Evolutionary conservation across 2,329 filamentous ascomycete genomes (phyloP).

Genomic region (Aspergillus ruber): DNA sequence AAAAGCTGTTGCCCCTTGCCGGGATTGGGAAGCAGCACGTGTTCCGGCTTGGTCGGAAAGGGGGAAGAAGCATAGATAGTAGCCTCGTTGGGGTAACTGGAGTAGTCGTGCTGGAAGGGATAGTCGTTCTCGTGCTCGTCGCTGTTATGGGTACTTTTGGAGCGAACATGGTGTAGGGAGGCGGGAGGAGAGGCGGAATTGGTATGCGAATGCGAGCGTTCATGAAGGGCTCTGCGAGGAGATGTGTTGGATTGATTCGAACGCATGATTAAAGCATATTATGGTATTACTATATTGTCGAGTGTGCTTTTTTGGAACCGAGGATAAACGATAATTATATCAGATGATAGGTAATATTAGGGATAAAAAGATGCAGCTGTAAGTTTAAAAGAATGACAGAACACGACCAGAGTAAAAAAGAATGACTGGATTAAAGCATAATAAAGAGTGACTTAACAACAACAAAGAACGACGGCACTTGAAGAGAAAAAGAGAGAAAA

Average conservation of each 20-base stretch:
- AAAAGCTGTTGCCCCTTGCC: conserved; percentile 32
- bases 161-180: conserved; percentile 31
- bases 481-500: conserved; percentile 1
- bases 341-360: neutral
- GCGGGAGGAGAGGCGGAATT: conserved; percentile 36
- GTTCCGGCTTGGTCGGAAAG: conserved; percentile 43
- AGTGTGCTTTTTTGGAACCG: conserved; percentile 2
- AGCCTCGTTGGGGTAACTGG: conserved; percentile 19
- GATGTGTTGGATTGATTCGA: conserved; percentile 24
- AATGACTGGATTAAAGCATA: neutral
- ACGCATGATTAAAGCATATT: conserved; percentile 28
- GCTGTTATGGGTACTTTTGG: conserved; percentile 16
- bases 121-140: conserved; percentile 17
- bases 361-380: neutral
- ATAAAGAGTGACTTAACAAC: conserved; percentile 1
- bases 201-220: conserved; percentile 40
- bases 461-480: neutral
- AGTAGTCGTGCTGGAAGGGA: neutral
- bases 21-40: conserved; percentile 38
- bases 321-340: conserved; percentile 2
- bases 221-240: conserved; percentile 39
- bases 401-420: neutral
- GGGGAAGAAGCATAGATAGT: conserved; percentile 37
- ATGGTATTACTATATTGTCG: conserved; percentile 21
- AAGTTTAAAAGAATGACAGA: neutral